These are phyloP conservation scores for Colletotrichum abscissum DNA, from an alignment of 2,329 filamentous ascomycete genomes.

Conservation along the genomic window DNA sequence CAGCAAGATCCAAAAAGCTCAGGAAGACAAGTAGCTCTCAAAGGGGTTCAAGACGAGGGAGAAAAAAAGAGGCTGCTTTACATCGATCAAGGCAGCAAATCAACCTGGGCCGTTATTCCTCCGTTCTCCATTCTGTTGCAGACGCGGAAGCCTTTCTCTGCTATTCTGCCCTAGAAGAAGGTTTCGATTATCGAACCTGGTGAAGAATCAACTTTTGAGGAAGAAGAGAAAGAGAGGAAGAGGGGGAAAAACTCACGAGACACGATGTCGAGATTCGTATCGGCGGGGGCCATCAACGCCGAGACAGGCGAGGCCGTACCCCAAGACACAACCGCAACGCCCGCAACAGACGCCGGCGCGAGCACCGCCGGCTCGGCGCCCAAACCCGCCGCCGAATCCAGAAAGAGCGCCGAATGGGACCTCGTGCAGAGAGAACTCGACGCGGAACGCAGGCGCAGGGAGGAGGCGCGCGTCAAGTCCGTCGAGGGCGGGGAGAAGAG, in stretches of 20 bases:
- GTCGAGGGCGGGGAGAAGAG: constrained; percentile 65
- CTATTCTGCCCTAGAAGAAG: too few species aligned
- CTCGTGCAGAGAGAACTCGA: constrained; percentile 74
- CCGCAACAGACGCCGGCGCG: neutral
- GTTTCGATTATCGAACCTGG: too few species aligned
- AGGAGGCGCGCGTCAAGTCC: constrained; percentile 58
- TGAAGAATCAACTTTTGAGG: too few species aligned
- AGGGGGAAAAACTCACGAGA: neutral
- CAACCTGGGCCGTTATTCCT: neutral
- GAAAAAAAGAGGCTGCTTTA: too few species aligned
- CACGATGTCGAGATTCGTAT: constrained; percentile 68
- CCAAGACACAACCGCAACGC: constrained; percentile 40
- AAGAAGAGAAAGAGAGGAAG: neutral
- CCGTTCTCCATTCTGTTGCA: too few species aligned
- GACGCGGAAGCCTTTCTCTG: too few species aligned
- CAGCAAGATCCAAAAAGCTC: too few species aligned
- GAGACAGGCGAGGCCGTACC: constrained; percentile 35
- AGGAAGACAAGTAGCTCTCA: too few species aligned
- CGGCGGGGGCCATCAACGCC: constrained; percentile 62
- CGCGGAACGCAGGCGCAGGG: constrained; percentile 65
- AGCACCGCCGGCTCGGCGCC: neutral
- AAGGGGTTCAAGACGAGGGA: too few species aligned
- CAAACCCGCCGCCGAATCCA: constrained; percentile 15
- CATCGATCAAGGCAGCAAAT: neutral
- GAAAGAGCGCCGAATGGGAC: constrained; percentile 66